Evolutionary conservation across 805 yeast genomes (phyloP).

Genomic region (Wickerhamiella cacticola): DNA sequence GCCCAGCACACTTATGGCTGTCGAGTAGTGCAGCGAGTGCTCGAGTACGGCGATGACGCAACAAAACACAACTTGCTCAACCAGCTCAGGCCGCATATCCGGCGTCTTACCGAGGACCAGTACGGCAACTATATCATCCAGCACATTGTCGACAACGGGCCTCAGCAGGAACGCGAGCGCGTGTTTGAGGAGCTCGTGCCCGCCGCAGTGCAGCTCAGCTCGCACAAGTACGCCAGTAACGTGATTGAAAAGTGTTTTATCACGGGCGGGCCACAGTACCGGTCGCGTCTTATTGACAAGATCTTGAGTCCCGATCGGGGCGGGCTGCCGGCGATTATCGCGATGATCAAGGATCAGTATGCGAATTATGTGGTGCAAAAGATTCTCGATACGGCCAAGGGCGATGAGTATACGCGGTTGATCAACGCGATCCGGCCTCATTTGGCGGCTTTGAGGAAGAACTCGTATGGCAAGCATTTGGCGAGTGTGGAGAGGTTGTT

Average conservation of each 20-base stretch:
- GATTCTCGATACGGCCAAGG: conserved; percentile 69
- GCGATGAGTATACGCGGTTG: conserved; percentile 53
- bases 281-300: conserved; percentile 49
- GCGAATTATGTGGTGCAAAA: conserved; percentile 97
- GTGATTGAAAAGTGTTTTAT: conserved; percentile 91
- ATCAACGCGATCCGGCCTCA: conserved; percentile 70
- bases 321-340: conserved; percentile 44
- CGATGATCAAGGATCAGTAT: conserved; percentile 96
- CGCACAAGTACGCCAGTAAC: conserved; percentile 94
- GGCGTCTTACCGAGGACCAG: conserved; percentile 80
- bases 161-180: conserved; percentile 40
- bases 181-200: conserved; percentile 60
- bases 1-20: conserved; percentile 97
- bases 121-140: conserved; percentile 97
- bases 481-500: conserved; percentile 70
- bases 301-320: conserved; percentile 31
- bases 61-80: conserved; percentile 57
- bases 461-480: conserved; percentile 66
- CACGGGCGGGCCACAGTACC: conserved; percentile 52
- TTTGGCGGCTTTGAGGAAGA: conserved; percentile 57
- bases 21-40: conserved; percentile 83
- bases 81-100: conserved; percentile 62
- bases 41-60: conserved; percentile 58
- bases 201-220: conserved; percentile 68
- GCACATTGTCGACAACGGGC: conserved; percentile 81